Conservation (phyloP, 345 rosid genomes). For the Citrus unshiu region DNA sequence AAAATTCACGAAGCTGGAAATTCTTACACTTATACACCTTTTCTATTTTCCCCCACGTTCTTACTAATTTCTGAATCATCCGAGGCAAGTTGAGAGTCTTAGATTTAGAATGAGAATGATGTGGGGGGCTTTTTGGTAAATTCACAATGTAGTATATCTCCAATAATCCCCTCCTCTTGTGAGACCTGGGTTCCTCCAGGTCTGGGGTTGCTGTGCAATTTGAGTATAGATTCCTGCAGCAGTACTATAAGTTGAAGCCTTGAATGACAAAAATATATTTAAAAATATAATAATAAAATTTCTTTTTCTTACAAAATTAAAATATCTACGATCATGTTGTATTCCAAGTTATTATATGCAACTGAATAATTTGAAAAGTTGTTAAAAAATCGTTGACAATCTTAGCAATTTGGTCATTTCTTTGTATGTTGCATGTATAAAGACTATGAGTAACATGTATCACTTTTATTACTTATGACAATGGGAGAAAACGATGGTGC, state of each 20-base stretch:
- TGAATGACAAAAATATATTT: neutral
- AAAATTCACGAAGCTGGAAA: neutral
- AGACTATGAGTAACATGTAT: no score
- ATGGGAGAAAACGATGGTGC: no score
- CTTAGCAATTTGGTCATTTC: no score
- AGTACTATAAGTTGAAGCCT: neutral
- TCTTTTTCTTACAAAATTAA: no score
- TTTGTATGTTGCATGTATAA: no score
- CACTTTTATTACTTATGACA: no score
- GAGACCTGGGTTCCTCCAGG: neutral
- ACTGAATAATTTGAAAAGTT: no score
- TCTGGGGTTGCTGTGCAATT: no score
- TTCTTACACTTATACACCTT: neutral
- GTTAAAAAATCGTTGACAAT: neutral
- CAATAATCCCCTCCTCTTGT: neutral
- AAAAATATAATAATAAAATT: no score
- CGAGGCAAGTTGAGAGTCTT: neutral
- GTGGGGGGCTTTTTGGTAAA: neutral
- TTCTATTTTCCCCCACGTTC: no score
- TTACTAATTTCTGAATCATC: neutral
- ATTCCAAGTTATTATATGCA: no score
- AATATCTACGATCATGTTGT: neutral
- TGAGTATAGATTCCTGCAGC: neutral
- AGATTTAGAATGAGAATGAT: neutral
- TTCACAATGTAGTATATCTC: neutral